A percentile compares a stretch with the other conserved stretches of the same genome.
Evolutionary conservation across 805 yeast genomes (phyloP).

Genomic region (Metschnikowia baotianmanensis): DNA sequence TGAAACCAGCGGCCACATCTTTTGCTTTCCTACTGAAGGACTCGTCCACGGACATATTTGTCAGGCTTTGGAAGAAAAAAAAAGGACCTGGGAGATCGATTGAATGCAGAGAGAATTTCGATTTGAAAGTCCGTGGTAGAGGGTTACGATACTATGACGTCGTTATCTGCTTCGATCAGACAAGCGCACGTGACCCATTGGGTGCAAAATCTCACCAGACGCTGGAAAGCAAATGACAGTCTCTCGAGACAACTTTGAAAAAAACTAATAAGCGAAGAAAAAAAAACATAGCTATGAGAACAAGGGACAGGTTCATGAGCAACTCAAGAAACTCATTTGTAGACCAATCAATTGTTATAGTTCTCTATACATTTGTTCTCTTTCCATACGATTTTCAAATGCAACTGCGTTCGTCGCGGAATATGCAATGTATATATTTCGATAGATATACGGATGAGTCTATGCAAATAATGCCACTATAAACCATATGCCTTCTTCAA

Average conservation of each 20-base stretch:
- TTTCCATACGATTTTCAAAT: no score
- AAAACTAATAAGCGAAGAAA: not conserved
- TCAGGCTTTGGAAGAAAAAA: not conserved
- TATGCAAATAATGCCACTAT: not conserved
- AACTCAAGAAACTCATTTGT: no score
- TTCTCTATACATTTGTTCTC: no score
- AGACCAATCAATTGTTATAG: no score
- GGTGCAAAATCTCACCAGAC: conserved; percentile 11
- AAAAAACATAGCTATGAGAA: not conserved
- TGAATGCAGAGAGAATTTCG: not conserved
- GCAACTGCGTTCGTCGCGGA: not conserved
- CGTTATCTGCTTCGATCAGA: conserved; percentile 11
- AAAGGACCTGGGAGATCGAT: not conserved
- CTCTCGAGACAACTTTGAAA: not conserved
- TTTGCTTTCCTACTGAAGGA: conserved; percentile 38
- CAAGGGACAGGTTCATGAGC: not conserved
- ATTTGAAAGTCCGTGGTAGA: not conserved
- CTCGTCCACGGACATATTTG: conserved; percentile 27
- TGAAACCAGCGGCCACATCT: conserved; percentile 44
- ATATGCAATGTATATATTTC: not conserved
- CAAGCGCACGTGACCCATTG: conserved; percentile 23
- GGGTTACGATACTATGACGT: not conserved
- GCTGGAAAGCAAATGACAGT: not conserved
- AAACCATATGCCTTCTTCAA: not conserved
- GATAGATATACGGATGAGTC: not conserved